phyloP scores from a whole-genome alignment of 805 yeast species.

The Maudiozyma turicensis region DNA sequence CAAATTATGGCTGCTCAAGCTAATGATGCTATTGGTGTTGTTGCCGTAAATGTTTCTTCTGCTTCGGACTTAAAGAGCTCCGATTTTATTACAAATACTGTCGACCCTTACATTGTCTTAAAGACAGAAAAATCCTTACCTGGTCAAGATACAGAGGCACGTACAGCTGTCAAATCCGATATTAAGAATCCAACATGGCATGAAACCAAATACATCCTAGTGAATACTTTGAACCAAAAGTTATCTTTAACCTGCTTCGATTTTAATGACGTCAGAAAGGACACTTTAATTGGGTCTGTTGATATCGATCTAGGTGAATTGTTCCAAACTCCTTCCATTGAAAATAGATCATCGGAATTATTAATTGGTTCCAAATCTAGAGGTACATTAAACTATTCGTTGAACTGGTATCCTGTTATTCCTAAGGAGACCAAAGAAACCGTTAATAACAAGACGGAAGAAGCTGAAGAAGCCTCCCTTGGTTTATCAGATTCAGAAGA shows the following conservation, averaged over 20 bases:
- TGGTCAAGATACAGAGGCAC: conserved; percentile 33
- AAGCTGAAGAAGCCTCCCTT: conserved; percentile 14
- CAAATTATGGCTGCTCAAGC: conserved; percentile 54
- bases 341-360: conserved; percentile 17
- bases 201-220: conserved; percentile 53
- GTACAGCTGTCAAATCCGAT: conserved; percentile 49
- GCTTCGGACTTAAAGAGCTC: conserved; percentile 40
- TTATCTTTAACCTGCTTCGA: conserved; percentile 46
- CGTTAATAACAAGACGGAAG: conserved; percentile 11
- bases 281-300: conserved; percentile 40
- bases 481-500: conserved; percentile 13
- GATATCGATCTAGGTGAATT: conserved; percentile 50
- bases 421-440: conserved; percentile 5
- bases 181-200: conserved; percentile 54
- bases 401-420: conserved; percentile 33
- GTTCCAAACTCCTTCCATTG: conserved; percentile 39
- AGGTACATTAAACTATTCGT: conserved; percentile 51
- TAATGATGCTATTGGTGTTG: conserved; percentile 61
- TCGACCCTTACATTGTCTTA: conserved; percentile 52
- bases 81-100: conserved; percentile 31
- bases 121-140: conserved; percentile 35
- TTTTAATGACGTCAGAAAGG: conserved; percentile 48
- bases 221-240: conserved; percentile 47
- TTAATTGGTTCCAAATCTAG: conserved; percentile 39
- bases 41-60: conserved; percentile 52